A percentile compares a stretch with the other conserved stretches of the same genome.
phyloP scores from a whole-genome alignment of 441 rosid species.

The Isatis lusitanica region DNA sequence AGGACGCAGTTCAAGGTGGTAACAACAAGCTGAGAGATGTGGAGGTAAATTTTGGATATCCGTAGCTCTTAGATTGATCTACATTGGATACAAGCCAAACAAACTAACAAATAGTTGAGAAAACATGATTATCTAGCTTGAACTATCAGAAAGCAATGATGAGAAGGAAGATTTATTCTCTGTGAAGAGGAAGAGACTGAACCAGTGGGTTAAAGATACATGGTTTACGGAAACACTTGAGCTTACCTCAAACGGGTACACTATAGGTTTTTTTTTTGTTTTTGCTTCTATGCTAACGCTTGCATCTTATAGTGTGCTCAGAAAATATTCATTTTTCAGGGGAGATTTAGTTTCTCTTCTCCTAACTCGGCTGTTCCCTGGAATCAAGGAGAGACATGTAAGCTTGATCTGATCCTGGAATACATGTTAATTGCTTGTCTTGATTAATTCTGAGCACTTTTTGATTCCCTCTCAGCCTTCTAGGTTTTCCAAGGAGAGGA shows the following conservation, averaged over 20 bases:
- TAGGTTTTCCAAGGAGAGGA: constrained; percentile 27
- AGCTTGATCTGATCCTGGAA: constrained; percentile 25
- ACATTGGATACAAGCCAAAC: not conserved
- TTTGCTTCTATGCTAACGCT: constrained; percentile 6
- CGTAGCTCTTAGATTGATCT: constrained; percentile 1
- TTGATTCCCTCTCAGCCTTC: constrained; percentile 35
- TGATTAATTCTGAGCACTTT: constrained; percentile 12
- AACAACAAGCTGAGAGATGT: constrained; percentile 28
- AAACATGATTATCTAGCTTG: constrained; percentile 21
- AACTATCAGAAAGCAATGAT: constrained; percentile 44
- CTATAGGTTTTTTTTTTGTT: not conserved
- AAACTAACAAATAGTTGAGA: not conserved
- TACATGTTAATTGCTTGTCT: constrained; percentile 20
- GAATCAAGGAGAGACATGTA: constrained; percentile 45
- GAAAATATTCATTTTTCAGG: constrained; percentile 43
- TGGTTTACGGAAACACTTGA: constrained; percentile 49
- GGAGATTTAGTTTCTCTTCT: constrained; percentile 50
- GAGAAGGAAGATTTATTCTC: constrained; percentile 47
- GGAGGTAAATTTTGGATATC: constrained; percentile 32
- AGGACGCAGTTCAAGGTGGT: constrained; percentile 24
- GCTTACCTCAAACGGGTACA: constrained; percentile 53
- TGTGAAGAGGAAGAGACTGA: constrained; percentile 54
- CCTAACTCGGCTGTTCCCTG: constrained; percentile 52
- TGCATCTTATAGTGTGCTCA: constrained; percentile 34
- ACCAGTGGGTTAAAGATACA: constrained; percentile 47